Percentiles rank a stretch among this genome's conserved stretches.
Evolutionary conservation across 1,139 yeast species (phyloP).

Genomic region (Zygoascus hellenicus): DNA sequence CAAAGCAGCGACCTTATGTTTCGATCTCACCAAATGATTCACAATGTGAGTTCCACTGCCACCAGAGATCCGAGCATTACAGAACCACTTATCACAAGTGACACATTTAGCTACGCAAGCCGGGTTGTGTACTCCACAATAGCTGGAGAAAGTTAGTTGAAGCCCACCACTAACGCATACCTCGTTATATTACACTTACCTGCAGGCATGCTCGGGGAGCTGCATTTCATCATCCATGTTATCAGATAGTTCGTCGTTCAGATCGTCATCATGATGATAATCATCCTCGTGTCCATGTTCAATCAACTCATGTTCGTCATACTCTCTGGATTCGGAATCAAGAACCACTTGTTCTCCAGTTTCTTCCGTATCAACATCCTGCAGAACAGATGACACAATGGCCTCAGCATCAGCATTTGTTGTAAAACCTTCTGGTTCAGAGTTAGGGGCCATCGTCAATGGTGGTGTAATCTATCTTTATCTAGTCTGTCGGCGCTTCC

Average conservation of each 20-base stretch:
- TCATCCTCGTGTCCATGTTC: no score
- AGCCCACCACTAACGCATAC: not conserved
- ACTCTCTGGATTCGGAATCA: no score
- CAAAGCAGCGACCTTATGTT: slow-evolving; percentile 67
- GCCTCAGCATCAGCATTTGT: no score
- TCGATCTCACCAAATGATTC: slow-evolving; percentile 75
- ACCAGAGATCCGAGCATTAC: slow-evolving; percentile 65
- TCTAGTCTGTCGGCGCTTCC: no score
- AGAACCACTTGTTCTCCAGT: no score
- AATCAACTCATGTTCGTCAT: no score
- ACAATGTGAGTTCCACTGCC: slow-evolving; percentile 75
- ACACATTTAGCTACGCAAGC: slow-evolving; percentile 70
- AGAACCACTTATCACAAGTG: slow-evolving; percentile 81
- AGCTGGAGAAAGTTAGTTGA: slow-evolving; percentile 26
- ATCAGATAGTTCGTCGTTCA: slow-evolving; percentile 18
- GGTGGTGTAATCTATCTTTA: no score
- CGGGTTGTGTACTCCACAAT: slow-evolving; percentile 71
- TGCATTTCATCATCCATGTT: slow-evolving; percentile 14
- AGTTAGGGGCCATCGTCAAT: no score
- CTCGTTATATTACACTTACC: slow-evolving; percentile 19
- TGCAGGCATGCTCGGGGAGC: slow-evolving; percentile 34
- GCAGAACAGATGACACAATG: no score
- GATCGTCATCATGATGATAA: slow-evolving; percentile 20
- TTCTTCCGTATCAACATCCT: no score
- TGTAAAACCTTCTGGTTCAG: no score